These are phyloP conservation scores for Colletotrichum shisoi DNA, from an alignment of 2,329 filamentous ascomycete species.

Conservation along the genomic window DNA sequence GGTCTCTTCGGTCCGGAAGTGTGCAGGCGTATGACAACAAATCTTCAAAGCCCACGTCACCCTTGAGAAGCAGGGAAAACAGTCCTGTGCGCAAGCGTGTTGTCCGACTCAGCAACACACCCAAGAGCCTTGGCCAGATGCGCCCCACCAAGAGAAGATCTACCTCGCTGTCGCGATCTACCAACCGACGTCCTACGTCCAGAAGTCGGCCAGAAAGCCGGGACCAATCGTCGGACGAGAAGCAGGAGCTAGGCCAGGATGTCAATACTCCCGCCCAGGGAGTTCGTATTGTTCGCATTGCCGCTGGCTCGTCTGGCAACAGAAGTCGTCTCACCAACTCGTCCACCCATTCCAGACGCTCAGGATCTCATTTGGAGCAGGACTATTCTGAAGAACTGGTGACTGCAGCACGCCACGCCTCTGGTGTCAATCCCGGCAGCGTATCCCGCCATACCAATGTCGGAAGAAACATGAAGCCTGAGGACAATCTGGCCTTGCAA, in stretches of 20 bases:
- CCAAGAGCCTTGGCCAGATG: constrained; percentile 55
- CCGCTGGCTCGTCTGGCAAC: constrained; percentile 60
- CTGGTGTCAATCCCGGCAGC: constrained; percentile 59
- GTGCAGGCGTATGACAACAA: constrained; percentile 51
- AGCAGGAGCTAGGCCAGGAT: constrained; percentile 49
- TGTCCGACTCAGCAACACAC: constrained; percentile 63
- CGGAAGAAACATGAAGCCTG: constrained; percentile 57
- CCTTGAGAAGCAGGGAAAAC: constrained; percentile 57
- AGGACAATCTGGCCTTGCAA: constrained; percentile 71
- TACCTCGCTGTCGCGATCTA: constrained; percentile 57
- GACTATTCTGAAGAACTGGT: constrained; percentile 59
- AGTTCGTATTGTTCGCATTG: constrained; percentile 64
- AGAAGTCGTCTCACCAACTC: constrained; percentile 49
- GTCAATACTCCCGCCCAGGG: constrained; percentile 64
- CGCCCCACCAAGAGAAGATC: constrained; percentile 57
- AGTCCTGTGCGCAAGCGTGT: constrained; percentile 66
- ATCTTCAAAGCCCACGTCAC: constrained; percentile 55
- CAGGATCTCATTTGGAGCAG: constrained; percentile 55
- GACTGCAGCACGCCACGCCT: constrained; percentile 58
- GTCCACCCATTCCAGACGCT: constrained; percentile 50
- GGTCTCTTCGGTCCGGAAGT: constrained; percentile 59
- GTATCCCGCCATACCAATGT: constrained; percentile 62
- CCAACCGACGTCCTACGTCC: constrained; percentile 45
- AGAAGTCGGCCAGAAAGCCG: constrained; percentile 53
- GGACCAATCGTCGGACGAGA: constrained; percentile 55